Conservation (phyloP, 75 land plant species). For the Ceratopteris richardii region DNA sequence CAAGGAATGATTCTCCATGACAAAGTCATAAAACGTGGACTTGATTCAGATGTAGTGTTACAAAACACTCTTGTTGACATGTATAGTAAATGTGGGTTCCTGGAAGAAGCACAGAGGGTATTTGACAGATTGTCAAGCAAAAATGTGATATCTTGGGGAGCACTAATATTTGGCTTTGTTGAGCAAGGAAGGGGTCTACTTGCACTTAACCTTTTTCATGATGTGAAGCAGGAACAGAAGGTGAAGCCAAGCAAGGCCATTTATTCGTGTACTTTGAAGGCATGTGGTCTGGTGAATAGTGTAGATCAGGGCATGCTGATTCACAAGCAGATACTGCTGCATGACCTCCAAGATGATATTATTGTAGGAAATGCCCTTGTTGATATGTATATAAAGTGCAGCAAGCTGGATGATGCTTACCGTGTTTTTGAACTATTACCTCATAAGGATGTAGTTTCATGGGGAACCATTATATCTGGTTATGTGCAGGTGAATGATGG, state of each 20-base stretch:
- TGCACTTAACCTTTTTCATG: conserved; percentile 9
- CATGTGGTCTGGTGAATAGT: conserved; percentile 15
- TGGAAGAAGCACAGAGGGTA: conserved; percentile 2
- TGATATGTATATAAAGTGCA: conserved; percentile 53
- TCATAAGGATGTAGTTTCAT: conserved; percentile 35
- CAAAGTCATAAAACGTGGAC: conserved; percentile 5
- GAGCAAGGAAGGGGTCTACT: not conserved
- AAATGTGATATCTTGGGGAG: conserved; percentile 13
- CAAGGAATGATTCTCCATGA: conserved; percentile 11
- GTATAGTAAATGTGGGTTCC: conserved; percentile 16
- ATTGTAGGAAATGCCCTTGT: conserved; percentile 43
- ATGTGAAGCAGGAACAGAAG: conserved; percentile 5
- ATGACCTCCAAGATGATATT: conserved; percentile 15
- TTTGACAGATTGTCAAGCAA: not conserved
- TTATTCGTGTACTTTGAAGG: conserved; percentile 20
- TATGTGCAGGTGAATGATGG: conserved; percentile 4
- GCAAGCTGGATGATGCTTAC: conserved; percentile 22
- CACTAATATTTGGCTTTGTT: conserved; percentile 15
- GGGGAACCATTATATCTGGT: conserved; percentile 51
- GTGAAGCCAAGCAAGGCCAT: conserved; percentile 18
- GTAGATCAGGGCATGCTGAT: conserved; percentile 17
- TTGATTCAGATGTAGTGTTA: conserved; percentile 17
- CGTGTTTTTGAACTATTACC: conserved; percentile 27
- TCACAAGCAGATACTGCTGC: conserved; percentile 15
- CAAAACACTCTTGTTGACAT: conserved; percentile 11